These are phyloP conservation scores for Rosa multiflora DNA, from an alignment of 306 rosid species.

Conservation along the genomic window DNA sequence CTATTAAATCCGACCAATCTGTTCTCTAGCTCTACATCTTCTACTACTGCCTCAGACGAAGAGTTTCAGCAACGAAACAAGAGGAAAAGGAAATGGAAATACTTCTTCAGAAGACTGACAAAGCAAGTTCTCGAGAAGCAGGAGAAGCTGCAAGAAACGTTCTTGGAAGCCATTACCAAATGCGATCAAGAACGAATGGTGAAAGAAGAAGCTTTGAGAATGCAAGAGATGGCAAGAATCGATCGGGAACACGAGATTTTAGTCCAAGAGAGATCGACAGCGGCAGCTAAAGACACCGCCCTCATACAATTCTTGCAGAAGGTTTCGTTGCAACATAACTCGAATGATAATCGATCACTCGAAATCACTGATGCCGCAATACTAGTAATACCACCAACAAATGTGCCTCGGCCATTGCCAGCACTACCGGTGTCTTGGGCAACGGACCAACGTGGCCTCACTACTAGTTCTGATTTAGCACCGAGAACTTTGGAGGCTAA, in stretches of 20 bases:
- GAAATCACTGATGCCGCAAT: not conserved
- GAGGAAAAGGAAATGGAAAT: slow-evolving; percentile 81
- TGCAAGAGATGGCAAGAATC: slow-evolving; percentile 63
- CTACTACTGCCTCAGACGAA: slow-evolving; percentile 74
- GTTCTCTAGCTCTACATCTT: slow-evolving; percentile 60
- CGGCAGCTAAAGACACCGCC: slow-evolving; percentile 72
- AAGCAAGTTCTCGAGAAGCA: slow-evolving; percentile 67
- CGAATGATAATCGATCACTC: not conserved
- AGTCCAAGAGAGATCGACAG: slow-evolving; percentile 64
- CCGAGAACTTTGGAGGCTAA: slow-evolving; percentile 1
- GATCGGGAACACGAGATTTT: slow-evolving; percentile 60
- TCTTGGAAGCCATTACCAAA: slow-evolving; percentile 66
- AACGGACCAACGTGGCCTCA: not conserved
- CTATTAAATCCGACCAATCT: slow-evolving; percentile 23
- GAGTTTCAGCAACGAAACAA: slow-evolving; percentile 50
- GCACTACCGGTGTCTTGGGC: not conserved
- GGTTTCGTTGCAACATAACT: slow-evolving; percentile 20
- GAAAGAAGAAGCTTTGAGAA: slow-evolving; percentile 67
- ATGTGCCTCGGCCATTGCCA: not conserved
- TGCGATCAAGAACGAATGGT: slow-evolving; percentile 56
- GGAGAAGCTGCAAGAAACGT: slow-evolving; percentile 71
- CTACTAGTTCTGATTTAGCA: not conserved
- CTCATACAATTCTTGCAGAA: slow-evolving; percentile 62
- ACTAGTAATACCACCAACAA: not conserved
- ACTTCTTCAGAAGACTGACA: slow-evolving; percentile 57